phyloP scores from a whole-genome alignment of 441 rosid species.

The Croton setiger region DNA sequence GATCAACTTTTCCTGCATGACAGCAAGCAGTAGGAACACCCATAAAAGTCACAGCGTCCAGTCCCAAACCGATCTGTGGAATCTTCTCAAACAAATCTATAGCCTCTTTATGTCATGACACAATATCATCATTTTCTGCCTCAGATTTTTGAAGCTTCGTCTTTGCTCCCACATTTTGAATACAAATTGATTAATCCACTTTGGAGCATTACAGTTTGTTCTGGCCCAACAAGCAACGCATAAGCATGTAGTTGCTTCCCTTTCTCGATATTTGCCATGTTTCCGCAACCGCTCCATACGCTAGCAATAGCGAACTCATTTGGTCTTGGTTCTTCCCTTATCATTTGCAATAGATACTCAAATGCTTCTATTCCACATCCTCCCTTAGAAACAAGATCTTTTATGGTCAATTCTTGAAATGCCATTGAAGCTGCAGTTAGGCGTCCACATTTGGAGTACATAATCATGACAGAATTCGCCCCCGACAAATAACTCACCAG shows the following conservation, averaged over 20 bases:
- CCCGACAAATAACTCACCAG: slow-evolving; percentile 51
- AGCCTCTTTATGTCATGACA: slow-evolving; percentile 86
- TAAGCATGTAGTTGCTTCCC: slow-evolving; percentile 82
- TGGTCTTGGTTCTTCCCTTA: slow-evolving; percentile 65
- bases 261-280: slow-evolving; percentile 67
- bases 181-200: slow-evolving; percentile 89
- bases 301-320: slow-evolving; percentile 75
- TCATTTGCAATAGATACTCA: slow-evolving; percentile 65
- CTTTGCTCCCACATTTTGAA: slow-evolving; percentile 80
- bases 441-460: slow-evolving; percentile 74
- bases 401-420: slow-evolving; percentile 52
- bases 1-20: slow-evolving; percentile 76
- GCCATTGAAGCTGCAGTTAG: slow-evolving; percentile 47
- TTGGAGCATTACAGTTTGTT: slow-evolving; percentile 41
- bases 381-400: slow-evolving; percentile 75
- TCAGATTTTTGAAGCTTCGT: slow-evolving; percentile 70
- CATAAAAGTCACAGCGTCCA: slow-evolving; percentile 70
- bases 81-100: slow-evolving; percentile 68
- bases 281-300: slow-evolving; percentile 74
- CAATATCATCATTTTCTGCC: slow-evolving; percentile 45
- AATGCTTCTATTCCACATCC: slow-evolving; percentile 65
- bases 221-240: slow-evolving; percentile 54
- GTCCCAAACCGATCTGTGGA: slow-evolving; percentile 45
- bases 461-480: slow-evolving; percentile 63
- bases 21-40: slow-evolving; percentile 81